Percentiles rank a stretch among this genome's conserved stretches.
These are phyloP conservation scores for Hypsizygus marmoreus DNA, from an alignment of 768 basidiomycete genomes.

Conservation along the genomic window DNA sequence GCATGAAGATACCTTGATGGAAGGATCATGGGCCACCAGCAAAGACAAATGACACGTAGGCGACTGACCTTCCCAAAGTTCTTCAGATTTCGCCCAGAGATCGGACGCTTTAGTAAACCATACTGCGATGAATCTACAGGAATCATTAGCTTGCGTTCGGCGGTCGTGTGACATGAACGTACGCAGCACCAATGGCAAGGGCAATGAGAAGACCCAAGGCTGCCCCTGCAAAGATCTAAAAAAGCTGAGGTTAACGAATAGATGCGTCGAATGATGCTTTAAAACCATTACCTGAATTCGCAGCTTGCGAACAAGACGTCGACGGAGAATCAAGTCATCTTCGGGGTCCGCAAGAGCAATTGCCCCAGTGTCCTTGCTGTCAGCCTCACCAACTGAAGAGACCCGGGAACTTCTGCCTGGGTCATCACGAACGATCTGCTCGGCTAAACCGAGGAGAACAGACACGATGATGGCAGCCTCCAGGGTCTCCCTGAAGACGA, in stretches of 20 bases:
- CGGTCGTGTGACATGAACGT: slow-evolving; percentile 12
- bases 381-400: slow-evolving; percentile 17
- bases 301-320: slow-evolving; percentile 64
- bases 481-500: slow-evolving; percentile 92
- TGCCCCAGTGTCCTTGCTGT: slow-evolving; percentile 27
- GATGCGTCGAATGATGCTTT: background rate
- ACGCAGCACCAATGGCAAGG: slow-evolving; percentile 81
- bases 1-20: slow-evolving; percentile 72
- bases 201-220: slow-evolving; percentile 76
- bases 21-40: background rate
- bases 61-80: slow-evolving; percentile 86
- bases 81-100: slow-evolving; percentile 84
- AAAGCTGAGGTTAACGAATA: background rate
- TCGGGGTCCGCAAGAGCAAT: slow-evolving; percentile 21
- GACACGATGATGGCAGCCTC: slow-evolving; percentile 93
- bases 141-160: background rate
- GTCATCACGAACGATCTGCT: slow-evolving; percentile 68
- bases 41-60: background rate
- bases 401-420: no score
- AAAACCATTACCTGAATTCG: slow-evolving; percentile 54
- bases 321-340: slow-evolving; percentile 32
- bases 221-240: slow-evolving; percentile 77
- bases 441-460: slow-evolving; percentile 88
- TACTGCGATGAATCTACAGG: slow-evolving; percentile 74
- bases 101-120: slow-evolving; percentile 92